Evolutionary conservation across 805 yeast species (phyloP).

Genomic region (Starmera quercuum): DNA sequence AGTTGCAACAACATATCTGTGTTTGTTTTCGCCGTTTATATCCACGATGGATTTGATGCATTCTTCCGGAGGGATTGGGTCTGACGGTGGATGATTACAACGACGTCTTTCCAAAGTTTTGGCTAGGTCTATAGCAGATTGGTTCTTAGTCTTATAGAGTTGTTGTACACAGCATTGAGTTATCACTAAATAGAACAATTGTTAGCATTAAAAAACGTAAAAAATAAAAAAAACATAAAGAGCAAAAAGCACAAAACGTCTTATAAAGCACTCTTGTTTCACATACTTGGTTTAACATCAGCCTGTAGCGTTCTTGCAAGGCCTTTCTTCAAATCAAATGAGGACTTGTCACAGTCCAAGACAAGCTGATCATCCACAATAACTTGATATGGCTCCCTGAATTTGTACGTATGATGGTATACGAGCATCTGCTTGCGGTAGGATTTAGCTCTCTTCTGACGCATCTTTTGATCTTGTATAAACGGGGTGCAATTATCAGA

Average conservation of each 20-base stretch:
- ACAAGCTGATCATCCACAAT: conserved; percentile 78
- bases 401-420: conserved; percentile 78
- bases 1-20: conserved; percentile 82
- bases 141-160: conserved; percentile 63
- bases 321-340: conserved; percentile 77
- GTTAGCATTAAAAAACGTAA: too few species aligned
- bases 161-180: conserved; percentile 94
- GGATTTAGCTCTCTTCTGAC: conserved; percentile 92
- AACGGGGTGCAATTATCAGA: background rate
- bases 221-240: too few species aligned
- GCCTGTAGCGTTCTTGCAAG: conserved; percentile 76
- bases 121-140: conserved; percentile 72
- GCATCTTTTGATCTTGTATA: conserved; percentile 41
- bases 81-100: conserved; percentile 73
- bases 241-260: too few species aligned
- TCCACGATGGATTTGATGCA: conserved; percentile 68
- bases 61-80: conserved; percentile 57
- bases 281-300: conserved; percentile 59
- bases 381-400: conserved; percentile 90
- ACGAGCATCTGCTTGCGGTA: conserved; percentile 90
- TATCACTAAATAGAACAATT: conserved; percentile 40
- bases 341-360: conserved; percentile 53
- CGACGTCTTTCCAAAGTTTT: conserved; percentile 85
- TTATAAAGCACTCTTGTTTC: background rate
- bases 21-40: conserved; percentile 75